These are phyloP conservation scores for Rosa multiflora DNA, from an alignment of 306 rosid species.

Conservation along the genomic window DNA sequence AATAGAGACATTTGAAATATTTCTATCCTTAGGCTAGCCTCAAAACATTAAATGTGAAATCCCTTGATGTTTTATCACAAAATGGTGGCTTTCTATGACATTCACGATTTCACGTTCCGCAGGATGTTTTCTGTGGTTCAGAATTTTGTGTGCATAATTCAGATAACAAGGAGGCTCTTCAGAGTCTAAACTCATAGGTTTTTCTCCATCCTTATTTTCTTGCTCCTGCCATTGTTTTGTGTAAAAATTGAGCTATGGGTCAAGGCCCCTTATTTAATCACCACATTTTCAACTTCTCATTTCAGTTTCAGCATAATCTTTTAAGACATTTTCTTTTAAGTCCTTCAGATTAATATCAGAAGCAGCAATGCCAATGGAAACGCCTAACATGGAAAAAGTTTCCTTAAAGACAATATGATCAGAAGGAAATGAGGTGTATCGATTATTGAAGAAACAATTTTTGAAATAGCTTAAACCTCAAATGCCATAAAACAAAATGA, in stretches of 20 bases:
- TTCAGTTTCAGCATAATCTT: not conserved
- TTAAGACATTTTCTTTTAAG: not conserved
- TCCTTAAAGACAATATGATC: slow-evolving; percentile 1
- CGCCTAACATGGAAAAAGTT: not conserved
- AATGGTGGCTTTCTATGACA: not conserved
- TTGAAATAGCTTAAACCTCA: not conserved
- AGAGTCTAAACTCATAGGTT: not conserved
- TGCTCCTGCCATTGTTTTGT: not conserved
- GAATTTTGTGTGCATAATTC: not conserved
- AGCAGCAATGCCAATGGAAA: not conserved
- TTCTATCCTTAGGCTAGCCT: not conserved
- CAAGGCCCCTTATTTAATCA: not conserved
- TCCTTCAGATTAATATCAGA: not conserved
- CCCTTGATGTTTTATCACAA: not conserved
- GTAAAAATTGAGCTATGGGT: no score
- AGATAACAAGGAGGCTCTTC: not conserved
- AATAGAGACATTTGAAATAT: not conserved
- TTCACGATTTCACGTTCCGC: not conserved
- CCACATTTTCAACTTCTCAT: not conserved
- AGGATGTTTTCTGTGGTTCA: not conserved
- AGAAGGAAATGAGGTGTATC: not conserved
- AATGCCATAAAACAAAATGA: slow-evolving; percentile 1
- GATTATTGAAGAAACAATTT: not conserved
- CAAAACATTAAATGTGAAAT: not conserved
- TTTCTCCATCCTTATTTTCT: not conserved